phyloP scores from a whole-genome alignment of 2,329 filamentous ascomycete genomes.

The Grosmannia huntii region DNA sequence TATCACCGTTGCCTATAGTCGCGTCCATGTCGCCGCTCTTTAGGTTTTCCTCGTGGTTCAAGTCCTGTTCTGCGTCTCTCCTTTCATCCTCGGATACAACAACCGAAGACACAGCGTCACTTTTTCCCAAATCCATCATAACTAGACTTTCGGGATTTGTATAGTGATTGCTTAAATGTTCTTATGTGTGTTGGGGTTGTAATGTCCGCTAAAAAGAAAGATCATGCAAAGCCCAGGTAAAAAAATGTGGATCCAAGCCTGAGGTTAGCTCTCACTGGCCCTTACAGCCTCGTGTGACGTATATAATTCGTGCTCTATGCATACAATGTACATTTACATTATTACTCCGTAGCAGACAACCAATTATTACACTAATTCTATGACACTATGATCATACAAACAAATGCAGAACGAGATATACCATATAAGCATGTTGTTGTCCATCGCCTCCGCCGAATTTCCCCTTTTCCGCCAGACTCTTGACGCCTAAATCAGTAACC shows the following conservation, averaged over 20 bases:
- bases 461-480: neutral
- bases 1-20: neutral
- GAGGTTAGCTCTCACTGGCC: neutral
- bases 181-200: neutral
- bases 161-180: neutral
- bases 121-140: neutral
- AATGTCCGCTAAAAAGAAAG: neutral
- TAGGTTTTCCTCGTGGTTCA: neutral
- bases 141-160: neutral
- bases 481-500: neutral
- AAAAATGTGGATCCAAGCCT: neutral
- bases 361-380: neutral
- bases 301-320: no score
- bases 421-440: neutral
- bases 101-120: neutral
- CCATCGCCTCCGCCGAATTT: neutral
- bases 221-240: neutral
- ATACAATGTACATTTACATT: neutral
- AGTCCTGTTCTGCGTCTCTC: neutral
- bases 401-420: neutral
- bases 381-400: neutral
- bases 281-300: neutral
- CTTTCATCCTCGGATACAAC: neutral
- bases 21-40: neutral
- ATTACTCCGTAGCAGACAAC: neutral